Conservation (phyloP, 2,329 filamentous ascomycete species). For the Sarocladium oryzae region DNA sequence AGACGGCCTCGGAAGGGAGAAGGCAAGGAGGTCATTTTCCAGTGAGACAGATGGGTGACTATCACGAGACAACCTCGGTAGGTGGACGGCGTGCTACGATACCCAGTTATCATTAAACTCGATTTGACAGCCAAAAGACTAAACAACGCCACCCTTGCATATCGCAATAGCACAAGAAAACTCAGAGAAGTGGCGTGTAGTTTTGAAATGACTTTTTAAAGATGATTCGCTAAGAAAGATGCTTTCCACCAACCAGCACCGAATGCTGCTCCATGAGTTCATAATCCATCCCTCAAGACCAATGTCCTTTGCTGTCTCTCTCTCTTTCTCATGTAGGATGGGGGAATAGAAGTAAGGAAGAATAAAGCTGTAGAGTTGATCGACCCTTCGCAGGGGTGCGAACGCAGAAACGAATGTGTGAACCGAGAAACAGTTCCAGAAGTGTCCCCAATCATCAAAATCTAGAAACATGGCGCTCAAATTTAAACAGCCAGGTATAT, state of each 20-base stretch:
- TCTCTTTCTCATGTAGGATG: neutral
- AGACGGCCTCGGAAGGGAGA: neutral
- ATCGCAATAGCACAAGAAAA: neutral
- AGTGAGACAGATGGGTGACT: neutral
- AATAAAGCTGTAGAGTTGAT: neutral
- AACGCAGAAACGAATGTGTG: neutral
- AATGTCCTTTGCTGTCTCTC: too few relatives aligned
- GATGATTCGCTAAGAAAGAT: neutral
- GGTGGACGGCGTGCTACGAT: neutral
- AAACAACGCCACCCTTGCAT: slow-evolving; percentile 1
- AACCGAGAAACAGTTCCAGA: neutral
- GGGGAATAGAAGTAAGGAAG: neutral
- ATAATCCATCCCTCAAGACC: neutral
- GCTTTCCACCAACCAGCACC: neutral
- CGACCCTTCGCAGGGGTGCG: neutral
- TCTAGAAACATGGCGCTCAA: slow-evolving; percentile 1
- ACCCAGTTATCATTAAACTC: neutral
- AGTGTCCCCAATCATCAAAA: neutral
- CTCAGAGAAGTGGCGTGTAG: neutral
- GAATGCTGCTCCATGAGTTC: slow-evolving; percentile 4
- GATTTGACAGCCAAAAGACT: neutral
- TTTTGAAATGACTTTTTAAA: neutral
- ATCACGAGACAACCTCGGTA: neutral
- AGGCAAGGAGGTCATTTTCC: neutral
- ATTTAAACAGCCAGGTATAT: slow-evolving; percentile 1